A percentile compares a stretch with the other conserved stretches of the same genome.
Evolutionary conservation across 208 protist species (phyloP).

Genomic region (Crithidia thermophila): DNA sequence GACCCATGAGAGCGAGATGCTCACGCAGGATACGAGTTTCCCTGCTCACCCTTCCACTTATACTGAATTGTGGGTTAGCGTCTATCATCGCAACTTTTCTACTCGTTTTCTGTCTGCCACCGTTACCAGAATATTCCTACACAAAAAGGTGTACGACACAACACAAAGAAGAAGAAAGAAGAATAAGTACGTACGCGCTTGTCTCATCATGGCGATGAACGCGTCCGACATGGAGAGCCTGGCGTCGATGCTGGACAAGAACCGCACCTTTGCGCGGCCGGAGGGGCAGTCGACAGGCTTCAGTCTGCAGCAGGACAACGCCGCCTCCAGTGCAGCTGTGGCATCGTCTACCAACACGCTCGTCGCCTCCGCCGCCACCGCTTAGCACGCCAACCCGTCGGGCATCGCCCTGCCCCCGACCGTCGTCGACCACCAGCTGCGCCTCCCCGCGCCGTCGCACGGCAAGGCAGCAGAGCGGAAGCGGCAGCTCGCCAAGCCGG

Average conservation of each 20-base stretch:
- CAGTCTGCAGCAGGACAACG: slow-evolving; percentile 49
- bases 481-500: slow-evolving; percentile 24
- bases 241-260: slow-evolving; percentile 76
- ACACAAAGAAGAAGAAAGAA: neutral
- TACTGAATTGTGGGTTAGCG: no score
- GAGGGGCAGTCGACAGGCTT: slow-evolving; percentile 70
- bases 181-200: no score
- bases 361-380: neutral
- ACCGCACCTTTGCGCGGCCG: slow-evolving; percentile 65
- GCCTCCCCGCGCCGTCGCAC: slow-evolving; percentile 70
- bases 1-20: no score
- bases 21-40: no score
- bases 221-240: slow-evolving; percentile 57
- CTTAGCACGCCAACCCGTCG: slow-evolving; percentile 26
- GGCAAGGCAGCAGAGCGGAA: slow-evolving; percentile 44
- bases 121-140: neutral
- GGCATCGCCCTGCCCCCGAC: slow-evolving; percentile 72
- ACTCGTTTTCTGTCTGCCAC: neutral
- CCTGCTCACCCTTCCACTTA: no score
- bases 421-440: slow-evolving; percentile 76
- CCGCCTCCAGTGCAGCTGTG: neutral
- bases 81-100: no score
- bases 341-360: neutral
- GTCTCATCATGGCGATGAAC: slow-evolving; percentile 44
- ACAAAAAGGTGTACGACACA: no score